These are phyloP conservation scores for Ustilago loliicola DNA, from an alignment of 1,284 basidiomycete genomes.

Conservation along the genomic window DNA sequence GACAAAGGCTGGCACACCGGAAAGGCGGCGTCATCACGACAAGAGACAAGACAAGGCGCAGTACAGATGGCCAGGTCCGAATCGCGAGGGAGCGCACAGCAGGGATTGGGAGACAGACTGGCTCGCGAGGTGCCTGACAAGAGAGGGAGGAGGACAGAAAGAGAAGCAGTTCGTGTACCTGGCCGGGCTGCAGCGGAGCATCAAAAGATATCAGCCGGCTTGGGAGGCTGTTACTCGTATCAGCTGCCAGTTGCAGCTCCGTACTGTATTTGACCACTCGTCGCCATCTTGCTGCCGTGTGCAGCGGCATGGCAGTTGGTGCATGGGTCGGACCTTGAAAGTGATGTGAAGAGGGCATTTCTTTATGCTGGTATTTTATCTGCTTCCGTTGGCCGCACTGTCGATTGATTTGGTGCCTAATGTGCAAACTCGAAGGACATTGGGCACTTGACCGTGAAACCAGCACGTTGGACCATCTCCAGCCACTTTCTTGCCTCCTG, in stretches of 20 bases:
- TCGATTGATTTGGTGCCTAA: not conserved
- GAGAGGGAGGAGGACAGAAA: not conserved
- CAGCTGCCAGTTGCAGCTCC: too few species aligned
- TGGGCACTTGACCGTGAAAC: not conserved
- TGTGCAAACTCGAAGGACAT: not conserved
- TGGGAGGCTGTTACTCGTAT: constrained; percentile 1
- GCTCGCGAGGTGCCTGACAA: not conserved
- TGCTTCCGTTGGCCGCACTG: not conserved
- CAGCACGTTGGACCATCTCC: not conserved
- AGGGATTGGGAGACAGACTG: not conserved
- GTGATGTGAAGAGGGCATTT: not conserved
- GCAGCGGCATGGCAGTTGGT: not conserved
- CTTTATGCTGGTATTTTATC: not conserved
- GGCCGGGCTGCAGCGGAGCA: constrained; percentile 10
- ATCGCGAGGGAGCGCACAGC: not conserved
- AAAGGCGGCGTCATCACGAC: constrained; percentile 1
- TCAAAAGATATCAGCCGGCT: not conserved
- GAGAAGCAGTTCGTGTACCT: not conserved
- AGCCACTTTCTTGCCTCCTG: not conserved
- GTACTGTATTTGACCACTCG: not conserved
- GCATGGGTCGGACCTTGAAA: constrained; percentile 9
- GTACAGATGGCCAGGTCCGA: not conserved
- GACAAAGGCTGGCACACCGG: not conserved
- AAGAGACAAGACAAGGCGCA: not conserved
- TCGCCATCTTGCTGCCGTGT: not conserved